Conservation (phyloP, 441 rosid genomes). For the Hura crepitans region DNA sequence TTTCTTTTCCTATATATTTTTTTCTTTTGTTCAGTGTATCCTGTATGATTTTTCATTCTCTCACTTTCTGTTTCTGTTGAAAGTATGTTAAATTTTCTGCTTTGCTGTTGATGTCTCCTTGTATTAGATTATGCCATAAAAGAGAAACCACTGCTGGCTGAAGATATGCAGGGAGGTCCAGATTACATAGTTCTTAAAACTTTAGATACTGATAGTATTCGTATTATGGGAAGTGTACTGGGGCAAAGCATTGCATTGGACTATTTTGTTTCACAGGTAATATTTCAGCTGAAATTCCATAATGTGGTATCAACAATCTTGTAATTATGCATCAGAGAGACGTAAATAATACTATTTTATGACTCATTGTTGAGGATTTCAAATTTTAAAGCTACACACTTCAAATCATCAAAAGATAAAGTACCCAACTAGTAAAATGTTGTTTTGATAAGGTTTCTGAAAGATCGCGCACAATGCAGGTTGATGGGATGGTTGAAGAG, state of each 20-base stretch:
- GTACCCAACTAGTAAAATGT: not conserved
- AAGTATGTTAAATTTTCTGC: slow-evolving; percentile 23
- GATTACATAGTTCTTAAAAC: slow-evolving; percentile 69
- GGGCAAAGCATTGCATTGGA: slow-evolving; percentile 95
- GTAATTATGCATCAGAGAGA: not conserved
- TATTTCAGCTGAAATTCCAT: not conserved
- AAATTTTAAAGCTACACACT: not conserved
- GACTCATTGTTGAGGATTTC: not conserved
- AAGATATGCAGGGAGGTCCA: slow-evolving; percentile 83
- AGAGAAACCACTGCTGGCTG: slow-evolving; percentile 64
- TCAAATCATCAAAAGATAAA: not conserved
- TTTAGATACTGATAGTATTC: slow-evolving; percentile 76
- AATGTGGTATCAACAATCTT: not conserved
- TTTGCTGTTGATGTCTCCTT: slow-evolving; percentile 16
- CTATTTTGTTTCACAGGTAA: slow-evolving; percentile 90
- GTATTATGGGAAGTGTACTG: slow-evolving; percentile 85
- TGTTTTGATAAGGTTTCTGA: slow-evolving; percentile 2
- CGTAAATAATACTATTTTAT: not conserved
- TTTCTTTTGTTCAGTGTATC: not conserved
- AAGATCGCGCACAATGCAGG: slow-evolving; percentile 41
- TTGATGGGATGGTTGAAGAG: slow-evolving; percentile 91
- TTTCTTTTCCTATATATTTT: not conserved
- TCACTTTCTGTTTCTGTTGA: not conserved
- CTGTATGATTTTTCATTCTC: not conserved
- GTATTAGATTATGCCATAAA: slow-evolving; percentile 73